A percentile compares a stretch with the other conserved stretches of the same genome.
Conservation (phyloP, 352 stramenopile species). For the Aphanomyces cochlioides region DNA sequence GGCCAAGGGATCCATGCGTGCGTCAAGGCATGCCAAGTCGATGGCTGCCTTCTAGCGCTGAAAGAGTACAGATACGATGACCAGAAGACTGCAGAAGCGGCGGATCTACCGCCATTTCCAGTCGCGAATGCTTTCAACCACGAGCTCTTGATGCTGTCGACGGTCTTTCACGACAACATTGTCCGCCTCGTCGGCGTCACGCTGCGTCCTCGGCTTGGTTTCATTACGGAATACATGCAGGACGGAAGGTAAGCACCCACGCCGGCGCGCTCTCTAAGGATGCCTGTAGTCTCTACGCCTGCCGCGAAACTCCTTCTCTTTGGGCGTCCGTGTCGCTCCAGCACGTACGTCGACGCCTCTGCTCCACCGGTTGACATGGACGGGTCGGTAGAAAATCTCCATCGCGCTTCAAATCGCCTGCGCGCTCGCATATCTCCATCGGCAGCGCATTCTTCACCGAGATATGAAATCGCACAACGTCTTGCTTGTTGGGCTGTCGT, state of each 20-base stretch:
- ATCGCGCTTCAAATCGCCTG: slow-evolving; percentile 28
- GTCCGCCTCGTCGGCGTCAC: slow-evolving; percentile 5
- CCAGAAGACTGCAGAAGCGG: background rate
- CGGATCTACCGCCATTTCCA: background rate
- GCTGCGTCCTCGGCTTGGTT: slow-evolving; percentile 1
- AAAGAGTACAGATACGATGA: slow-evolving; percentile 26
- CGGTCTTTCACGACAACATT: slow-evolving; percentile 27
- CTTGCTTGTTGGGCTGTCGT: background rate
- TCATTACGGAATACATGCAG: slow-evolving; percentile 23
- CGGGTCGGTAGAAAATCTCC: slow-evolving; percentile 25
- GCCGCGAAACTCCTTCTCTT: background rate
- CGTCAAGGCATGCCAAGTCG: slow-evolving; percentile 1
- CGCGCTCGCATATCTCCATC: slow-evolving; percentile 21
- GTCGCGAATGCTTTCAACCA: slow-evolving; percentile 6
- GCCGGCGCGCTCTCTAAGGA: background rate
- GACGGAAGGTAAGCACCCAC: slow-evolving; percentile 2
- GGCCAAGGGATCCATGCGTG: slow-evolving; percentile 25
- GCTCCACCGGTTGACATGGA: no score
- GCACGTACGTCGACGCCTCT: background rate
- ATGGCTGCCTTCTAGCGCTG: background rate
- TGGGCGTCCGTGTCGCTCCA: slow-evolving; percentile 5
- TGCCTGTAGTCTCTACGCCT: background rate
- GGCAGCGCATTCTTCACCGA: slow-evolving; percentile 17
- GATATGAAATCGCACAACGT: slow-evolving; percentile 30
- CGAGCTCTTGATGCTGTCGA: slow-evolving; percentile 11